Evolutionary conservation across 495 filamentous ascomycete genomes (phyloP), one percentile per base, ranked within the genome.

Genomic region (Darksidea phi): DNA sequence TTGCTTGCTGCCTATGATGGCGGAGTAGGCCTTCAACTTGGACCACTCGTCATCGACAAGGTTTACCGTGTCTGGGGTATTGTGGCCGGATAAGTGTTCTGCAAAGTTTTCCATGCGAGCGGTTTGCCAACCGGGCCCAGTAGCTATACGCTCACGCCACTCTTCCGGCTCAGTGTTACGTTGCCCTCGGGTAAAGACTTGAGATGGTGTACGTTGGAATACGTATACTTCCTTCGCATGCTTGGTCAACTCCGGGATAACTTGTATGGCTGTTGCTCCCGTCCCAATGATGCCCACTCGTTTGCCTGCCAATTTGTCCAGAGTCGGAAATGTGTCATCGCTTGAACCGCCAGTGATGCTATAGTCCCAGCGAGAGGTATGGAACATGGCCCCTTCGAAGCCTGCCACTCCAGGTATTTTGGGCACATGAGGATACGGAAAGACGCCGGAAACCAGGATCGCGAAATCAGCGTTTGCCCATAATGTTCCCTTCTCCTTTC

Each of bases 1-100:
- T 17, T 32, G 6, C 23, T 25, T 26, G 48, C 48, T 50, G 17
- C 48, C 48, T 21, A 26, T 3, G 24, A 25, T 12, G 28, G 48
- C 48, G 18, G 5, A 43, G 41, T 43, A 43, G 18, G 41, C 41
- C 15, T 43, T 20, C 18, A 43, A 20, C 41, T 43, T 46, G 23
- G 63, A 61, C 63, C 64, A 67, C 8, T 59, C 59, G 36, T 67
- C 64, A 41, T n/a, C 36, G 20, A 67, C 64, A 20, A 67, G 41
- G 37, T 67, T 43, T 6, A 43, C 41, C 15, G 6, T 59, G 50
- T 58, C 59, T 4, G 57, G 24, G 23, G 56, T 20, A 8, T 34
- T 21, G 37, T 26, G 34, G 25, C 64, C 64, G 21, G 49, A 43
- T 28, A 67, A 26, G 6, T 63, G 46, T 23, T 21, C 48, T 20